Conservation (phyloP, 1,284 basidiomycete species). For the Stereum hirsutum region DNA sequence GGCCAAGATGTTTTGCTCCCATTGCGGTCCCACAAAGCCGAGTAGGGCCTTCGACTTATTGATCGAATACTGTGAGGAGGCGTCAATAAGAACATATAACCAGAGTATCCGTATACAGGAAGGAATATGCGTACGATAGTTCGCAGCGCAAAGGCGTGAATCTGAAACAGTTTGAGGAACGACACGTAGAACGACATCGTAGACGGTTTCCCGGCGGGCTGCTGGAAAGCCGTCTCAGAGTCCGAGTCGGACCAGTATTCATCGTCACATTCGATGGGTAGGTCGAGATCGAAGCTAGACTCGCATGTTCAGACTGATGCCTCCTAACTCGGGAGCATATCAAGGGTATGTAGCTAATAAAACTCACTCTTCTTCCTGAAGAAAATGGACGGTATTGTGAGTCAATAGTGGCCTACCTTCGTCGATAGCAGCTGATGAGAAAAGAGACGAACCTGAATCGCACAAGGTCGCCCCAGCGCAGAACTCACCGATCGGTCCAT, state of each 20-base stretch:
- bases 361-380: constrained; percentile 74
- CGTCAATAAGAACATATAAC: no score
- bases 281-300: constrained; percentile 55
- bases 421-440: no score
- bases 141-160: constrained; percentile 44
- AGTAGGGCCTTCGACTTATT: constrained; percentile 40
- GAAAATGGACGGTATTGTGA: no score
- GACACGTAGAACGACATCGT: constrained; percentile 40
- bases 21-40: constrained; percentile 37
- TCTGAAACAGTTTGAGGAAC: constrained; percentile 47
- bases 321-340: no score
- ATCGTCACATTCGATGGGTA: constrained; percentile 55
- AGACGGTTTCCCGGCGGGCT: constrained; percentile 37
- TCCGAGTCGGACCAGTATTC: constrained; percentile 46
- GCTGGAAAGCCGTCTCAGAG: constrained; percentile 31
- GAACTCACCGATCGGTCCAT: constrained; percentile 62
- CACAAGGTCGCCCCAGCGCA: constrained; percentile 73
- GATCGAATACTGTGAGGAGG: constrained; percentile 58
- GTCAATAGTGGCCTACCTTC: no score
- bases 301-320: no score
- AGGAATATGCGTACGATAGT: constrained; percentile 33
- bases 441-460: no score
- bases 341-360: no score
- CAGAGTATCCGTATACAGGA: not conserved
- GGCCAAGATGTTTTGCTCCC: constrained; percentile 46